Evolutionary conservation across 1,139 yeast genomes (phyloP), one percentile per base, ranked within the genome.

Genomic region (Hyphopichia wangnamkhiaoensis): DNA sequence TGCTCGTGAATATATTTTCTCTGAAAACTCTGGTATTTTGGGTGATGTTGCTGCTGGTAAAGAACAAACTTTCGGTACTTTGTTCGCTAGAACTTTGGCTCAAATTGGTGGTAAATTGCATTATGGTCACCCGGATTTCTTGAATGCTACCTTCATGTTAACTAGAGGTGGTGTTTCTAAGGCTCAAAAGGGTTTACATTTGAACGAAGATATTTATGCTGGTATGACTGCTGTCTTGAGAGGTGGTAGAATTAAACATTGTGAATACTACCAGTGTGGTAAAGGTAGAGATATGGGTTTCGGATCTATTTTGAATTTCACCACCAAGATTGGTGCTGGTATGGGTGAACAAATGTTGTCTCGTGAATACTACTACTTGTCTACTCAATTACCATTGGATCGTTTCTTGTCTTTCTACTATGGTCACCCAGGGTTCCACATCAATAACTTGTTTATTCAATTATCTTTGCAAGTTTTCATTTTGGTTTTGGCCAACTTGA

Each of bases 11-110:
- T 93, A 93, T 71, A 93, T 93, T 72, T 93, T 93, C 86, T 89
- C 97, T 47, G 98, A 93, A 71, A 93, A 91, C 74, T 86, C 96
- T 52, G 98, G 98, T 85, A 88, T 93, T 58, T 79, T 93, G 54
- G 98, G 98, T 84, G 98, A 93, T 71, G 95, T 93, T 66, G 98
- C 98, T 56, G 98, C 98, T 52, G 98, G 98, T 81, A 93, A 93
- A 75, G 98, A 93, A 79, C 98, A 93, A 71, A 93, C 98, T 53
- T 93, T 93, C 63, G 98, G 98, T 83, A 93, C 98, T 10, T 75
- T 93, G 65, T 93, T 93, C 60, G 95, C 98, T 31, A 87, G 98
- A 79, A 93, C 98, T 37, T 76, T 93, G 68, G 94, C 98, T 47
- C 97, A 91, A 74, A 85, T 93, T 70, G 98, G 98, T 71, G 98